Evolutionary conservation across 2,329 filamentous ascomycete genomes (phyloP).

Genomic region (Biscogniauxia sp.): DNA sequence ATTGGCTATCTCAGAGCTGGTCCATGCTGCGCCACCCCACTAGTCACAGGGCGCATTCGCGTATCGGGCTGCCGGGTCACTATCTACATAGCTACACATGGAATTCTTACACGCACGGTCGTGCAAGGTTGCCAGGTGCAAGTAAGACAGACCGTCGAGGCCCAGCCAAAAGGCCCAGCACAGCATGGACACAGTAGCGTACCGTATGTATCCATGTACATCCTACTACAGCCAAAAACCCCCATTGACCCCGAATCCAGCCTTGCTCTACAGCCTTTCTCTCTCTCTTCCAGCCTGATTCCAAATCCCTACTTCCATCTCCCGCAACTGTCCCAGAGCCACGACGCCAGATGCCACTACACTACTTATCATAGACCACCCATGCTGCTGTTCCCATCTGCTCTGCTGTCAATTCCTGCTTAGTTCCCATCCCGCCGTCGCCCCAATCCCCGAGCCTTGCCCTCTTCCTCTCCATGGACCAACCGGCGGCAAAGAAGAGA

Average conservation of each 20-base stretch:
- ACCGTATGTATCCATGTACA: neutral
- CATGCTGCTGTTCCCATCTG: constrained; percentile 1
- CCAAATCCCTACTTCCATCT: constrained; percentile 3
- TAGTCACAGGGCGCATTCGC: too few species aligned
- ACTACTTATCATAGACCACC: constrained; percentile 10
- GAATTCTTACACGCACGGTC: too few species aligned
- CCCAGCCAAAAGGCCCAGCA: neutral
- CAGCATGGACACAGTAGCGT: neutral
- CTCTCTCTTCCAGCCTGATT: constrained; percentile 20
- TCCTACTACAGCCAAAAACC: neutral
- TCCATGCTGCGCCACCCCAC: too few species aligned
- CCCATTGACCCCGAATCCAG: constrained; percentile 17
- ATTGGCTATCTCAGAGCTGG: too few species aligned
- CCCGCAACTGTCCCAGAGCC: constrained; percentile 7
- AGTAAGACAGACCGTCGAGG: too few species aligned
- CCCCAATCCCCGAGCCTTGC: neutral
- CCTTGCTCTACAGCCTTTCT: constrained; percentile 23
- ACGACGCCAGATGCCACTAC: constrained; percentile 5
- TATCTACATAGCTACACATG: too few species aligned
- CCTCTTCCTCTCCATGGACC: constrained; percentile 28
- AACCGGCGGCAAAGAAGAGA: constrained; percentile 40
- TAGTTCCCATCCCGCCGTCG: constrained; percentile 2
- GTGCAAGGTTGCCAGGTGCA: too few species aligned
- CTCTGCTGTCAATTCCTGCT: constrained; percentile 13
- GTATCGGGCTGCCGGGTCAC: too few species aligned